phyloP scores from a whole-genome alignment of 2,329 filamentous ascomycete species.

The Cucurbitaria berberidis region DNA sequence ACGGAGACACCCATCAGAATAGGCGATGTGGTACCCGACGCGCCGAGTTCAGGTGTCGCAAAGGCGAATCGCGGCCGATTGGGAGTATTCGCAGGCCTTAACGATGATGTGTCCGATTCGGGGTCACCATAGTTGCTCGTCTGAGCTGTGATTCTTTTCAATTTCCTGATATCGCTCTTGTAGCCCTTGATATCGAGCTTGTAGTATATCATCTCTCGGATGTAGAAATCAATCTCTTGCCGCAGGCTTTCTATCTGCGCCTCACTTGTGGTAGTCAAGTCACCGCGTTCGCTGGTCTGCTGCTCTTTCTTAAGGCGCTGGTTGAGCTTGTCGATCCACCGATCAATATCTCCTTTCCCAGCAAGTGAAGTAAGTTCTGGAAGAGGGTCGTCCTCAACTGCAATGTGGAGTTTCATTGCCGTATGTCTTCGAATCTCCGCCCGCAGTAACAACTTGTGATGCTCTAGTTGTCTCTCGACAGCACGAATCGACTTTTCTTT shows the following conservation, averaged over 20 bases:
- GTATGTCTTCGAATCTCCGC: slow-evolving; percentile 50
- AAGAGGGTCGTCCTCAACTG: slow-evolving; percentile 30
- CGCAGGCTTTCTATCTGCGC: slow-evolving; percentile 40
- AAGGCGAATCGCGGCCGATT: slow-evolving; percentile 23
- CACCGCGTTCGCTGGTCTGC: slow-evolving; percentile 4
- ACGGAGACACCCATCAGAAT: slow-evolving; percentile 17
- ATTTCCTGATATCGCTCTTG: slow-evolving; percentile 49
- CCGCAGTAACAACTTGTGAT: slow-evolving; percentile 49
- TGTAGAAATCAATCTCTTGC: slow-evolving; percentile 51
- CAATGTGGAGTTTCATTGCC: slow-evolving; percentile 27
- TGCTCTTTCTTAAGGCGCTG: slow-evolving; percentile 39
- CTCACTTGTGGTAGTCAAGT: slow-evolving; percentile 14
- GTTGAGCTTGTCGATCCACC: slow-evolving; percentile 43
- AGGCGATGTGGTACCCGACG: slow-evolving; percentile 27
- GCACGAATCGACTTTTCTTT: slow-evolving; percentile 38
- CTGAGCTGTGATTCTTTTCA: slow-evolving; percentile 36
- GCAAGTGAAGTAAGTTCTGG: slow-evolving; percentile 38
- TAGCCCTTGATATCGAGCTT: slow-evolving; percentile 57
- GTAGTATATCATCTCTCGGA: slow-evolving; percentile 57
- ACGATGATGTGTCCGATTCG: slow-evolving; percentile 37
- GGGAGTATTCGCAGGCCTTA: slow-evolving; percentile 33
- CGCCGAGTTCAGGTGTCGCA: slow-evolving; percentile 24
- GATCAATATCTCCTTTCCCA: slow-evolving; percentile 43
- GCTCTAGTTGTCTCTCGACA: slow-evolving; percentile 47
- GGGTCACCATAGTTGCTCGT: slow-evolving; percentile 34